These are phyloP conservation scores for Thozetella sp. DNA, from an alignment of 495 filamentous ascomycete species.

Conservation along the genomic window DNA sequence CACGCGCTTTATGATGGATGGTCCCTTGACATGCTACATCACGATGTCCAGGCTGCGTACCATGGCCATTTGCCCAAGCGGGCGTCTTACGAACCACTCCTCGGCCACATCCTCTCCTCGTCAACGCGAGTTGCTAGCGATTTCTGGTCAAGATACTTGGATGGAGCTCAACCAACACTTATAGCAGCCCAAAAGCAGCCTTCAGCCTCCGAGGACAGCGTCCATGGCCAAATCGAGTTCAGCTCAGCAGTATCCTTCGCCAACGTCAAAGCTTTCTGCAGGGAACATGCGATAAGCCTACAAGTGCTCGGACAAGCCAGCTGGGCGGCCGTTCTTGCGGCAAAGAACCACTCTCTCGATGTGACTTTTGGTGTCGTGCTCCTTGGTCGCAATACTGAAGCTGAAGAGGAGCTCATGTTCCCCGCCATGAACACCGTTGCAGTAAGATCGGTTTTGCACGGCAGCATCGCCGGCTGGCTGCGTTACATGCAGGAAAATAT, in stretches of 20 bases:
- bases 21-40: constrained; percentile 67
- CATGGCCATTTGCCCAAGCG: constrained; percentile 37
- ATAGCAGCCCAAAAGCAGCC: constrained; percentile 16
- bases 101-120: constrained; percentile 43
- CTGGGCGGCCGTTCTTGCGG: constrained; percentile 65
- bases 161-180: constrained; percentile 43
- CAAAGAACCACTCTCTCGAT: constrained; percentile 56
- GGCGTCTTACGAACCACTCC: constrained; percentile 42
- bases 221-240: neutral
- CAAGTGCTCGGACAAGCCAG: constrained; percentile 68
- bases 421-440: constrained; percentile 80
- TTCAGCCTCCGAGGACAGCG: neutral
- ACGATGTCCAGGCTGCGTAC: constrained; percentile 65
- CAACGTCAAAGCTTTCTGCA: constrained; percentile 54
- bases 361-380: constrained; percentile 73
- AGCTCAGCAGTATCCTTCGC: constrained; percentile 2
- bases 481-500: constrained; percentile 65
- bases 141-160: constrained; percentile 65
- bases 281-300: constrained; percentile 55
- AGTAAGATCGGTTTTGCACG: constrained; percentile 64
- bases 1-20: constrained; percentile 83
- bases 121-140: constrained; percentile 33
- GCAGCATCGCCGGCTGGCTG: constrained; percentile 59
- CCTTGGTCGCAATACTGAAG: constrained; percentile 65
- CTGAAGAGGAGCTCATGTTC: constrained; percentile 63